phyloP scores from a whole-genome alignment of 1,139 yeast genomes.

The Taphrina confusa region DNA sequence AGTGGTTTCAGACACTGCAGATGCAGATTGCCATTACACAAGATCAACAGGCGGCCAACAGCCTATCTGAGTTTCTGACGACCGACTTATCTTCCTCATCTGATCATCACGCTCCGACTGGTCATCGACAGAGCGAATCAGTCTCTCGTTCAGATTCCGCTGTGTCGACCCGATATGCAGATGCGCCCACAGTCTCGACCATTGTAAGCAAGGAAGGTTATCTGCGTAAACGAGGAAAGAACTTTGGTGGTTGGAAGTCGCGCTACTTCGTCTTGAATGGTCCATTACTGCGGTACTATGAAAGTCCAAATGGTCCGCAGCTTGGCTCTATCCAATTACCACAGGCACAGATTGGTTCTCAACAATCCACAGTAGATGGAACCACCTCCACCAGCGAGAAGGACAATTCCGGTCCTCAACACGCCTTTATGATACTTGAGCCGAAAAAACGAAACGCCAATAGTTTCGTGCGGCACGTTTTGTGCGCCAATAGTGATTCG shows the following conservation, averaged over 20 bases:
- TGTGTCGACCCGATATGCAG: not conserved
- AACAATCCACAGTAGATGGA: constrained; percentile 51
- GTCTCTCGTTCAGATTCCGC: not conserved
- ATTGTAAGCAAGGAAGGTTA: constrained; percentile 61
- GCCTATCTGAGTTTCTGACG: constrained; percentile 43
- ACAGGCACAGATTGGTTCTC: constrained; percentile 66
- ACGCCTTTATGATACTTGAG: constrained; percentile 74
- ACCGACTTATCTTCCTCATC: constrained; percentile 44
- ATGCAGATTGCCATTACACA: not conserved
- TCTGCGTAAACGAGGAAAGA: constrained; percentile 63
- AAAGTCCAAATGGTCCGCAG: constrained; percentile 59
- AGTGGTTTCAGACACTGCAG: constrained; percentile 20
- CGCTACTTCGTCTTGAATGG: constrained; percentile 75
- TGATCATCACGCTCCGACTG: too few relatives aligned
- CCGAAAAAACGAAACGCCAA: constrained; percentile 57
- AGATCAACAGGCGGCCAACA: not conserved
- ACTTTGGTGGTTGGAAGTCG: constrained; percentile 68
- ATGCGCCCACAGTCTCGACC: not conserved
- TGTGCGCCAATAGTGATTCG: constrained; percentile 78
- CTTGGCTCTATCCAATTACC: constrained; percentile 62
- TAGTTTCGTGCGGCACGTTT: constrained; percentile 61
- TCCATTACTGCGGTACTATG: constrained; percentile 61
- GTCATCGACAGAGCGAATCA: too few relatives aligned
- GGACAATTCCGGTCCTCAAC: constrained; percentile 60
- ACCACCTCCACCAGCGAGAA: constrained; percentile 48